A percentile compares a stretch with the other conserved stretches of the same genome.
Evolutionary conservation across 2,329 filamentous ascomycete species (phyloP).

Genomic region (Trichophaea hybrida): DNA sequence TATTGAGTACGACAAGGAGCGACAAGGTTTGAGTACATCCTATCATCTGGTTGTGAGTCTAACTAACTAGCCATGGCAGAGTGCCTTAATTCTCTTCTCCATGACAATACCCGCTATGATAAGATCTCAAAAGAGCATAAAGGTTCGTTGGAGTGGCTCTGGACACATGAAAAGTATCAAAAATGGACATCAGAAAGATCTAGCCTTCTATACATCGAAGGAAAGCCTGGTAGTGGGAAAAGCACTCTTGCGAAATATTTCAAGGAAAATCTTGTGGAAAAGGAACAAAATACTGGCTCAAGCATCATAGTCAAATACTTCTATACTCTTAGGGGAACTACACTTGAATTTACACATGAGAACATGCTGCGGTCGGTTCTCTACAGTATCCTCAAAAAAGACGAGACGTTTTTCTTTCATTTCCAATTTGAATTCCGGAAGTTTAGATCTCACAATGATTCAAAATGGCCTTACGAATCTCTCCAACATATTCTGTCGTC

Average conservation of each 20-base stretch:
- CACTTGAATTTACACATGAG: neutral
- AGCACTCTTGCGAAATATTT: too few species aligned
- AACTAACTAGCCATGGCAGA: too few species aligned
- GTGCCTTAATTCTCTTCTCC: too few species aligned
- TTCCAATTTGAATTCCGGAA: neutral
- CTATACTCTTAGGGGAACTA: neutral
- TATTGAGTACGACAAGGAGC: too few species aligned
- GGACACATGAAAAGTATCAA: neutral
- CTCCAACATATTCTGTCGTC: neutral
- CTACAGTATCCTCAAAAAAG: neutral
- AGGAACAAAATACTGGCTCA: neutral
- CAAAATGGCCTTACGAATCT: neutral
- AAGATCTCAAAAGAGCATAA: neutral
- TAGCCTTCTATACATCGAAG: too few species aligned
- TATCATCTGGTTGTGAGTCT: too few species aligned
- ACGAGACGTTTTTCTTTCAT: conserved; percentile 3
- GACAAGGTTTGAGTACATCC: too few species aligned
- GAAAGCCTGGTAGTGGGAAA: too few species aligned
- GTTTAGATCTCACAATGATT: neutral
- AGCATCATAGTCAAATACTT: conserved; percentile 3
- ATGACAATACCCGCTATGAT: conserved; percentile 1
- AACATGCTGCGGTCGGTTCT: conserved; percentile 3
- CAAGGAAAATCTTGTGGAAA: too few species aligned
- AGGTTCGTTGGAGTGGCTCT: conserved; percentile 1
- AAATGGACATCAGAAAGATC: neutral